These are phyloP conservation scores for Phialophora verrucosa DNA, from an alignment of 2,329 filamentous ascomycete genomes.

Conservation along the genomic window DNA sequence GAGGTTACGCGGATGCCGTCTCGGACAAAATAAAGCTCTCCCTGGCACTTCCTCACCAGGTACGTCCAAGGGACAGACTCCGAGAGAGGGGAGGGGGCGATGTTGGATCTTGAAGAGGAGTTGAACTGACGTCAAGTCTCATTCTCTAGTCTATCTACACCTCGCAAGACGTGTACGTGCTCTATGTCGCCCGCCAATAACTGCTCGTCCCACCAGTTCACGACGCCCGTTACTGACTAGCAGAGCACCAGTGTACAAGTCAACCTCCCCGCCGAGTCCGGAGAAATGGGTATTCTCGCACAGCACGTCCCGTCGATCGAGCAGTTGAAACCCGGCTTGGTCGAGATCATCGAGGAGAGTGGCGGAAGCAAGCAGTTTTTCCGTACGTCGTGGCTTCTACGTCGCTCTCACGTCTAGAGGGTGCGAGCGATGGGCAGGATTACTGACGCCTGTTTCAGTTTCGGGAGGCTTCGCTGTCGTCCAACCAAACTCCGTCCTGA, in stretches of 20 bases:
- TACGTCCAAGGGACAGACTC: conserved; percentile 58
- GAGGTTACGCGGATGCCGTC: conserved; percentile 88
- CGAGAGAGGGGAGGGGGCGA: neutral
- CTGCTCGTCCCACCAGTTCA: neutral
- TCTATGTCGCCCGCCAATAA: neutral
- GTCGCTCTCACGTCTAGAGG: neutral
- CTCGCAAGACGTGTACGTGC: conserved; percentile 71
- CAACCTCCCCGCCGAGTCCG: conserved; percentile 97
- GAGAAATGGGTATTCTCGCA: conserved; percentile 99
- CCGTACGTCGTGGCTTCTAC: conserved; percentile 66
- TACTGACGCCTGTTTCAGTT: conserved; percentile 62
- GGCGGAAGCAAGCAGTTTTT: conserved; percentile 95
- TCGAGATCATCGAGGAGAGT: conserved; percentile 94
- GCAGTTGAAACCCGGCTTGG: conserved; percentile 94
- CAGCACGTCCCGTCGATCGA: conserved; percentile 99
- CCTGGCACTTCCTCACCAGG: conserved; percentile 96
- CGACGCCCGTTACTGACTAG: conserved; percentile 12
- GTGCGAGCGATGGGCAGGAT: conserved; percentile 1
- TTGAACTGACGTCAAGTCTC: neutral
- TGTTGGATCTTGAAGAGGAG: neutral
- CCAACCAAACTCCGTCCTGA: conserved; percentile 90
- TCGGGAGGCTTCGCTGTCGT: conserved; percentile 97
- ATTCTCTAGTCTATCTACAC: conserved; percentile 69
- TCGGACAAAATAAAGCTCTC: conserved; percentile 98
- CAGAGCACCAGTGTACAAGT: conserved; percentile 73